These are phyloP conservation scores for Lodderomyces margitis DNA, from an alignment of 1,139 yeast genomes.

Conservation along the genomic window DNA sequence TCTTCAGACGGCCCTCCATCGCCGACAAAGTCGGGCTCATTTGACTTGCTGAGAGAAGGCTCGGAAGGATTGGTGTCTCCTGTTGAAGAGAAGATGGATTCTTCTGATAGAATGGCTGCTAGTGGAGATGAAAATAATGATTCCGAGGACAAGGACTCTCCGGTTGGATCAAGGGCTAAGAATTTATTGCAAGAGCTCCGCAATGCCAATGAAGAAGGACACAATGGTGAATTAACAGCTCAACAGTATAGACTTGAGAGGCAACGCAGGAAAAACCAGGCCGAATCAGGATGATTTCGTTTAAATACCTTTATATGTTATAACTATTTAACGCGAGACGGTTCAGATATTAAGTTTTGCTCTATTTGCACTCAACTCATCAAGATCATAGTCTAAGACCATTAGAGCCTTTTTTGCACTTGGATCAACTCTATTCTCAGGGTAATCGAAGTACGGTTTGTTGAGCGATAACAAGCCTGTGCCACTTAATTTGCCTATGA, in stretches of 20 bases:
- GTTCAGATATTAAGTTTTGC: not conserved
- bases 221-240: slow-evolving; percentile 23
- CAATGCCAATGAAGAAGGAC: slow-evolving; percentile 28
- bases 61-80: not conserved
- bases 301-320: not conserved
- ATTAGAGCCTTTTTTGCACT: slow-evolving; percentile 7
- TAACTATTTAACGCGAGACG: not conserved
- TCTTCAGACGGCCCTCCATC: slow-evolving; percentile 6
- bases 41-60: not conserved
- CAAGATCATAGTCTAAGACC: slow-evolving; percentile 38
- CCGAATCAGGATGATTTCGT: not conserved
- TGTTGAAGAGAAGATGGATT: slow-evolving; percentile 10
- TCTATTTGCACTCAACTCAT: slow-evolving; percentile 23
- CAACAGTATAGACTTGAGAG: slow-evolving; percentile 41
- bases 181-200: slow-evolving; percentile 57
- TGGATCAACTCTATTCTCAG: slow-evolving; percentile 22
- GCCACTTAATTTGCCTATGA: slow-evolving; percentile 38
- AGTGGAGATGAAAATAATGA: slow-evolving; percentile 11
- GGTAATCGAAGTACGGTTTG: slow-evolving; percentile 37
- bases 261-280: slow-evolving; percentile 11
- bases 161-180: slow-evolving; percentile 60
- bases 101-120: slow-evolving; percentile 14
- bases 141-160: slow-evolving; percentile 19
- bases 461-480: slow-evolving; percentile 39
- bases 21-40: slow-evolving; percentile 6